Base-by-base conservation (phyloP, 257 asterid species). In the Nicotiana sylvestris region DNA sequence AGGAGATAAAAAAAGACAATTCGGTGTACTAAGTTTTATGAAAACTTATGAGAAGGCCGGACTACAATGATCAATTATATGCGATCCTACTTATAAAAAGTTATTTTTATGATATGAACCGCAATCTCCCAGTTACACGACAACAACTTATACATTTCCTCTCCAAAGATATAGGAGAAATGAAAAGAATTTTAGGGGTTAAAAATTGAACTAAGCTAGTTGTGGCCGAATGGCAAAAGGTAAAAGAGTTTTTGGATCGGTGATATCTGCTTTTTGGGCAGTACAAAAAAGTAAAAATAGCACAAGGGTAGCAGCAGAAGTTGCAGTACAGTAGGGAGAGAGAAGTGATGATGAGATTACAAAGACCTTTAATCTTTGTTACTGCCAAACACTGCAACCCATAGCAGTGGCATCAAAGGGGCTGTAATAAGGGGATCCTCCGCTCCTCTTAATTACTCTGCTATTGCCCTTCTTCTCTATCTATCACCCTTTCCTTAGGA, bases 351-450 rank as follows among this genome's bases (percentile, higher is more conserved):
- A 86, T 85, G 88, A 89, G 82, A 80, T 86, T 90, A 87, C 90
- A 88, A 87, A 87, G 86, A 86, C 86, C 93, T 91, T 91, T 91
- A 91, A 88, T 91, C 92, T 90, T 43, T 87, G 68, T 83, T 86
- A 91, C 97, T 91, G 94, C 97, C 94, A 88, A 91, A 91, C 93
- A 88, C 97, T 92, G 96, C 92, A 87, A 87, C 86, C 86, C 85
- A 81, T 89, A 67, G 82, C 93, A 87, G 90, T 89, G 90, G 86
- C 91, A 86, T 87, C 89, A 83, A 83, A 83, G 32, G 39, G 76
- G 76, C 90, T 78, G 87, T 87, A 83, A 65, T 35, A 53, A 85
- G 57, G 68, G 77, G 25, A 37, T 58, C 61, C 7, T 81, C 83
- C 61, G 66, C 76, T 60, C 56, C 46, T 81, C 35, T 82, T 46